A percentile compares a stretch with the other conserved stretches of the same genome.
Evolutionary conservation across 441 rosid species (phyloP).

Genomic region (Erysimum cheiri): DNA sequence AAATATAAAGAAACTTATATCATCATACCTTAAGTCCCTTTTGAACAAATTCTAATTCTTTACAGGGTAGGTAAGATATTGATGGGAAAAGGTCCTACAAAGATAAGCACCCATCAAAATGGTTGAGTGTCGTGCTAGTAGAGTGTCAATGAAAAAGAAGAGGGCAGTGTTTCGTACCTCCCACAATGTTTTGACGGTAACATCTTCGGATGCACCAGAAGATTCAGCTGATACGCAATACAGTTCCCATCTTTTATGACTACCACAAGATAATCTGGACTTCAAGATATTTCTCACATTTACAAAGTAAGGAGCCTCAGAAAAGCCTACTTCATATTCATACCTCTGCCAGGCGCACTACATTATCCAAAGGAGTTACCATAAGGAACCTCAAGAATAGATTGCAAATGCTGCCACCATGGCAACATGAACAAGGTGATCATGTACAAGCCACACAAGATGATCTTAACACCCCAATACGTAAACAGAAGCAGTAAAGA

Average conservation of each 20-base stretch:
- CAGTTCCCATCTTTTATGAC: constrained; percentile 62
- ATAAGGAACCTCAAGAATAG: constrained; percentile 17
- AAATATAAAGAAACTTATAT: constrained; percentile 27
- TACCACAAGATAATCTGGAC: constrained; percentile 50
- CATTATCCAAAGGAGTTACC: constrained; percentile 36
- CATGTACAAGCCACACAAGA: constrained; percentile 9
- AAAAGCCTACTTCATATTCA: constrained; percentile 50
- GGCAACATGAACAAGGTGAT: constrained; percentile 3
- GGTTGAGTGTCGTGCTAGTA: constrained; percentile 25
- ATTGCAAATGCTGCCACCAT: constrained; percentile 24
- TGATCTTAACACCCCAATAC: constrained; percentile 2
- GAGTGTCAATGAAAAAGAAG: constrained; percentile 16
- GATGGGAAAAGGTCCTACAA: constrained; percentile 79
- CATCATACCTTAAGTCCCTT: constrained; percentile 79
- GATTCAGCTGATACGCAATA: constrained; percentile 57
- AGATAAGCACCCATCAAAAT: constrained; percentile 46
- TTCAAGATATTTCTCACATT: constrained; percentile 52
- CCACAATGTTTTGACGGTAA: constrained; percentile 88
- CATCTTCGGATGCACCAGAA: constrained; percentile 49
- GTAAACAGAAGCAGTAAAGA: constrained; percentile 12
- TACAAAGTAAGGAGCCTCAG: constrained; percentile 49
- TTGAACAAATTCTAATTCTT: constrained; percentile 81
- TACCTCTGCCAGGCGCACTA: constrained; percentile 56
- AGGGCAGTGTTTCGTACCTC: constrained; percentile 62
- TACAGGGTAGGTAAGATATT: constrained; percentile 79